These are phyloP conservation scores for Pichia thaimueangensis DNA, from an alignment of 805 yeast species.

Conservation along the genomic window DNA sequence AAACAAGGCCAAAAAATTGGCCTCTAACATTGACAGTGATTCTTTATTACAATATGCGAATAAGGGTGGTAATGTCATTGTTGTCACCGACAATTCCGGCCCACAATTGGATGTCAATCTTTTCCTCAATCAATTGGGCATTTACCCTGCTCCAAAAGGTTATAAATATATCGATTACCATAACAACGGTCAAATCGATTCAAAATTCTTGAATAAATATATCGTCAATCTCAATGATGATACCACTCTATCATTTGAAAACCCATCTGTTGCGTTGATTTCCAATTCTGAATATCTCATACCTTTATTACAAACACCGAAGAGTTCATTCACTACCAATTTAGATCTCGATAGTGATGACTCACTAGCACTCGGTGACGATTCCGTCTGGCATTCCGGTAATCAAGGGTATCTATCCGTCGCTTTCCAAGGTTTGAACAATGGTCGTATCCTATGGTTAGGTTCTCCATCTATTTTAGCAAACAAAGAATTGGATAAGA, in stretches of 20 bases:
- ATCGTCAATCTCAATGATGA: slow-evolving; percentile 14
- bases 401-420: slow-evolving; percentile 70
- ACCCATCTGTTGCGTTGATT: slow-evolving; percentile 64
- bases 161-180: slow-evolving; percentile 64
- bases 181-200: slow-evolving; percentile 22
- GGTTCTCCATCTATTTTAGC: slow-evolving; percentile 59
- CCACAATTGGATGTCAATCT: slow-evolving; percentile 57
- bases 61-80: slow-evolving; percentile 70
- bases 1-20: slow-evolving; percentile 39
- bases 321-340: slow-evolving; percentile 49
- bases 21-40: slow-evolving; percentile 36
- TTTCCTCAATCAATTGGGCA: slow-evolving; percentile 74
- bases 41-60: slow-evolving; percentile 52
- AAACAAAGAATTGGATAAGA: slow-evolving; percentile 34
- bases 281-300: slow-evolving; percentile 62
- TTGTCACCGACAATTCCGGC: slow-evolving; percentile 47
- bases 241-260: slow-evolving; percentile 19
- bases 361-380: too few relatives aligned
- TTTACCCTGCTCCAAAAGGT: slow-evolving; percentile 74
- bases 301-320: slow-evolving; percentile 64
- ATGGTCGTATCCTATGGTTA: slow-evolving; percentile 74
- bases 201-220: slow-evolving; percentile 27
- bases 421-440: slow-evolving; percentile 72
- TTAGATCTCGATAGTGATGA: slow-evolving; percentile 11
- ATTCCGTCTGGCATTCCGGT: slow-evolving; percentile 70